These are phyloP conservation scores for Ogataea pignaliae DNA, from an alignment of 805 yeast genomes.

Conservation along the genomic window DNA sequence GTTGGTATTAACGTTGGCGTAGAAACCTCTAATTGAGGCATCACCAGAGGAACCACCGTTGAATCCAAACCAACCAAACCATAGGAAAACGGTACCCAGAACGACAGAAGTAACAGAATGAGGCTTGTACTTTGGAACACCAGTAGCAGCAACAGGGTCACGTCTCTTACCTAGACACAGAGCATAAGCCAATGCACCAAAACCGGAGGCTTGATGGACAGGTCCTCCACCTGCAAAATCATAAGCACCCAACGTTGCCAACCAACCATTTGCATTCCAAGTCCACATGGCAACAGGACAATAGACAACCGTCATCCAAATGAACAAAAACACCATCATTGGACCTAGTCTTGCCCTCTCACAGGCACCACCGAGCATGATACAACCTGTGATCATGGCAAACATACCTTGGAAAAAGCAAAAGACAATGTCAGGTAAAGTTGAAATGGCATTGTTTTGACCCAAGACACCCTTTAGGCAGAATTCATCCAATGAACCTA, in stretches of 20 bases:
- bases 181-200: conserved; percentile 92
- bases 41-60: conserved; percentile 98
- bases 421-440: conserved; percentile 88
- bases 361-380: conserved; percentile 97
- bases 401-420: conserved; percentile 96
- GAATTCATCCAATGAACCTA: conserved; percentile 80
- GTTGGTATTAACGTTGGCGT: conserved; percentile 90
- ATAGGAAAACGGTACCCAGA: conserved; percentile 86
- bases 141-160: conserved; percentile 65
- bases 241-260: conserved; percentile 71
- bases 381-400: conserved; percentile 86
- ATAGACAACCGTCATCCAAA: conserved; percentile 94
- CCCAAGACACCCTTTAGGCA: conserved; percentile 80
- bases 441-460: conserved; percentile 59
- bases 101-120: conserved; percentile 90
- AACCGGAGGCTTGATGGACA: conserved; percentile 92
- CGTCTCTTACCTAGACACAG: conserved; percentile 87
- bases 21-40: conserved; percentile 89
- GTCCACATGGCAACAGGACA: conserved; percentile 97
- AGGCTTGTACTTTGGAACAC: conserved; percentile 87
- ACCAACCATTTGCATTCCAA: conserved; percentile 95
- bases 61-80: conserved; percentile 99
- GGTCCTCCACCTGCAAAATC: conserved; percentile 99
- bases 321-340: conserved; percentile 89
- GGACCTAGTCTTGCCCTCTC: conserved; percentile 96